These are phyloP conservation scores for Rhododendron mucronatum DNA, from an alignment of 148 eudicot species.

Conservation along the genomic window DNA sequence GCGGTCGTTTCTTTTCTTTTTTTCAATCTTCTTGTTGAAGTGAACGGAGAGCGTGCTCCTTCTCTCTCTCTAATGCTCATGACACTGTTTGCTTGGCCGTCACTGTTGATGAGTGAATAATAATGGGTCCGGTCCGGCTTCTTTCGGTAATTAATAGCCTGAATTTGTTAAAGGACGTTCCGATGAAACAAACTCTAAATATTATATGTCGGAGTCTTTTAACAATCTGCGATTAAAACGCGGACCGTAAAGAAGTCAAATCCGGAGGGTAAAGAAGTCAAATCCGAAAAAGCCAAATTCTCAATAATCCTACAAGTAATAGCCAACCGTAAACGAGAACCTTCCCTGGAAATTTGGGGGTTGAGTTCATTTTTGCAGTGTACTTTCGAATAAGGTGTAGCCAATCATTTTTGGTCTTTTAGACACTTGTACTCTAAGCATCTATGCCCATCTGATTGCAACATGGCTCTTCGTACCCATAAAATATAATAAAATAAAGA, in stretches of 20 bases:
- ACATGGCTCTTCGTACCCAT: background rate
- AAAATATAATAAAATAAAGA: background rate
- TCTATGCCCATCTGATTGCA: background rate
- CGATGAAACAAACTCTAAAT: too few relatives aligned
- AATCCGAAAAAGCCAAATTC: too few relatives aligned
- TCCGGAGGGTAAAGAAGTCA: too few relatives aligned
- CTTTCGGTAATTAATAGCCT: too few relatives aligned
- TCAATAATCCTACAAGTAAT: background rate
- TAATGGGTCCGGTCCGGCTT: too few relatives aligned
- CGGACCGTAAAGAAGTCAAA: too few relatives aligned
- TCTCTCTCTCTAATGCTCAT: background rate
- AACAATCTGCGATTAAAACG: too few relatives aligned
- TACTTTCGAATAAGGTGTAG: too few relatives aligned
- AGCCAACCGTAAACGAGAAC: background rate
- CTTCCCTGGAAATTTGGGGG: too few relatives aligned
- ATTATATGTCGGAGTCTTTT: too few relatives aligned
- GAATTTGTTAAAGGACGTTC: too few relatives aligned
- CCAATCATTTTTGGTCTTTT: background rate
- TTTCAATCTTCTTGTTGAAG: background rate
- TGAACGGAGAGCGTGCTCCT: background rate
- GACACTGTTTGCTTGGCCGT: constrained; percentile 11
- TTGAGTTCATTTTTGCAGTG: too few relatives aligned
- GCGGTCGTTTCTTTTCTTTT: background rate
- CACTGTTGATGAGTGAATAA: background rate
- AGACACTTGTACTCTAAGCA: constrained; percentile 6